Conservation (phyloP, 257 asterid genomes). For the Nicotiana undulata region DNA sequence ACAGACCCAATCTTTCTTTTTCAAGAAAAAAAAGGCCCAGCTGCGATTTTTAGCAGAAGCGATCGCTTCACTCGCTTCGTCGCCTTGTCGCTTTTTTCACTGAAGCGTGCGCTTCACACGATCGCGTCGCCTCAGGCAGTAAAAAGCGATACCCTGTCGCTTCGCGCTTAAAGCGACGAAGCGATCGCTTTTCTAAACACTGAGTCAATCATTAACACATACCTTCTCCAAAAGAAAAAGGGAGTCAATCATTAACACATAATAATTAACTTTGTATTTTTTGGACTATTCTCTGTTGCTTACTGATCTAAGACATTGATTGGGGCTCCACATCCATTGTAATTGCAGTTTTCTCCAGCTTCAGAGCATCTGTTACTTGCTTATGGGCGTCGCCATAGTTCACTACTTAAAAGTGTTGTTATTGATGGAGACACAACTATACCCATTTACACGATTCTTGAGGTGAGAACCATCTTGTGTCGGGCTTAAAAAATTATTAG, state of each 20-base stretch:
- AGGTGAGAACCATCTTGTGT: constrained; percentile 39
- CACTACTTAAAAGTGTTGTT: constrained; percentile 87
- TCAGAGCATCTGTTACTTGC: constrained; percentile 94
- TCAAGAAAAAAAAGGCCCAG: no score
- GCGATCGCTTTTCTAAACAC: no score
- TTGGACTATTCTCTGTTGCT: not conserved
- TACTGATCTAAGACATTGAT: not conserved
- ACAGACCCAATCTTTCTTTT: no score
- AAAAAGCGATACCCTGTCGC: no score
- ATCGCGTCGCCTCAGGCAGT: no score
- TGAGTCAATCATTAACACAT: not conserved
- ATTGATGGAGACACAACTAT: constrained; percentile 81
- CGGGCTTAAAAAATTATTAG: not conserved
- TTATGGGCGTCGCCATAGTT: constrained; percentile 89
- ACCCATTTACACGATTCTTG: constrained; percentile 81
- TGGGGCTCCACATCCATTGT: not conserved
- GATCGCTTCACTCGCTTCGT: no score
- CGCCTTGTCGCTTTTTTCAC: no score
- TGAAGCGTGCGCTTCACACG: no score
- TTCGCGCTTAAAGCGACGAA: no score
- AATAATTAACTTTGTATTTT: not conserved
- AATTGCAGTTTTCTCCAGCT: constrained; percentile 85
- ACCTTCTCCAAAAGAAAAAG: not conserved
- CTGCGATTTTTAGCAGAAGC: no score
- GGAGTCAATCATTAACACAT: not conserved